Evolutionary conservation across 768 basidiomycete genomes (phyloP), one percentile per base, ranked within the genome.

Genomic region (Mycena alexandri): DNA sequence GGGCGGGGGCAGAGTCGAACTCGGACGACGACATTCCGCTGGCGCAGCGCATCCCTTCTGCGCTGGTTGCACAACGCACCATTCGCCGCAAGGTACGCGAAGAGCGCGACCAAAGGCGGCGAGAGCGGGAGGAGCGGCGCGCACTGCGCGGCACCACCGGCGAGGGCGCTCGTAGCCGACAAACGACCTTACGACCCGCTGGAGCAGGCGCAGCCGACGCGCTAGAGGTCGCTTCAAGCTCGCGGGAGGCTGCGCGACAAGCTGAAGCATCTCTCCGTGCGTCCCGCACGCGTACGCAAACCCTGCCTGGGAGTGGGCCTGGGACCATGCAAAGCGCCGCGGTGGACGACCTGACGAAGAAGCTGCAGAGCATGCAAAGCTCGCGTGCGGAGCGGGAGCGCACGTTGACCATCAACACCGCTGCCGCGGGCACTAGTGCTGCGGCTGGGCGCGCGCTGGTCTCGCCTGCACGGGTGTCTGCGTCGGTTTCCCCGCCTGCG

Each of bases 21-120:
- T 38, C 38, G 43, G 89, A 93, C 60, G 95, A 97, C 75, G 91
- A 97, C 71, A 82, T 95, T 1, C 95, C 95, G 1, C 84, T 97
- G 17, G 95, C 94, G 3, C 89, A 87, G 69, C 84, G 90, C 34
- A 93, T 95, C 61, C 95, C 95, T 5, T 90, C 89, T 1, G 95
- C 95, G 5, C 79, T 97, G 64, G 86, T 83, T 4, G 95, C 94
- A 12, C 95, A 97, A 73, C 89, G 87, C 72, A 89, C 91, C 7
- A 93, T 97, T 60, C 87, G 93, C 21, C 82, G 83, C 50, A 86
- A 93, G 74, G 88, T 93, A 24, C 84, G 84, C 42, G 88, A 91
- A 68, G 93, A 94, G 75, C 81, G 87, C 34, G 86, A 89, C 41
- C 83, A 86, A 67, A 83, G 89, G 57, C 83, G 84, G 70, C 77